phyloP scores from a whole-genome alignment of 306 rosid genomes.

The Oxytropis ochrocephala region DNA sequence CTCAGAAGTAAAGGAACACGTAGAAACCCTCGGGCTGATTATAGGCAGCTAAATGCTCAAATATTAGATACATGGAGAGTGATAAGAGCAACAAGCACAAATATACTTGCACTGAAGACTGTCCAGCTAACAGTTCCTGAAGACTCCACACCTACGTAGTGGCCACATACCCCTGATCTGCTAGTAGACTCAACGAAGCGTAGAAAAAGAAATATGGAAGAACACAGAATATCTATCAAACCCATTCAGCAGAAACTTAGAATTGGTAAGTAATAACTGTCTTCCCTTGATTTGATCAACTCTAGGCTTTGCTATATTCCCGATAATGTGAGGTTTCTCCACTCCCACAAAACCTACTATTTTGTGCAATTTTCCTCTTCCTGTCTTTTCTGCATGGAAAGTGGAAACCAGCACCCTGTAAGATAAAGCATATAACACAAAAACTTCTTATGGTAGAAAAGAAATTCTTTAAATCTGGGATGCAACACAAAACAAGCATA shows the following conservation, averaged over 20 bases:
- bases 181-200: conserved; percentile 58
- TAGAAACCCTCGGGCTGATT: conserved; percentile 92
- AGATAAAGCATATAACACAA: conserved; percentile 1
- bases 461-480: conserved; percentile 11
- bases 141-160: conserved; percentile 39
- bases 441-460: not conserved
- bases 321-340: conserved; percentile 9
- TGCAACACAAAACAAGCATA: conserved; percentile 7
- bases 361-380: not conserved
- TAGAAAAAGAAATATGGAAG: conserved; percentile 42
- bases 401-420: conserved; percentile 13
- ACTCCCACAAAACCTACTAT: conserved; percentile 4
- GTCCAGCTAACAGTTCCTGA: conserved; percentile 66
- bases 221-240: conserved; percentile 47
- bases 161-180: conserved; percentile 60
- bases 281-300: not conserved
- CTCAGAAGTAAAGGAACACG: conserved; percentile 12
- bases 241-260: conserved; percentile 45
- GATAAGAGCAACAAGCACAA: conserved; percentile 68
- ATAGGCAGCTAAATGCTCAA: conserved; percentile 87
- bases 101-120: conserved; percentile 71
- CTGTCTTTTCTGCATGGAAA: conserved; percentile 16
- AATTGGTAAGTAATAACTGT: conserved; percentile 4
- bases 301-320: not conserved
- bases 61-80: conserved; percentile 86